phyloP scores from a whole-genome alignment of 2,329 filamentous ascomycete species.

The Hypoxylon sp. region DNA sequence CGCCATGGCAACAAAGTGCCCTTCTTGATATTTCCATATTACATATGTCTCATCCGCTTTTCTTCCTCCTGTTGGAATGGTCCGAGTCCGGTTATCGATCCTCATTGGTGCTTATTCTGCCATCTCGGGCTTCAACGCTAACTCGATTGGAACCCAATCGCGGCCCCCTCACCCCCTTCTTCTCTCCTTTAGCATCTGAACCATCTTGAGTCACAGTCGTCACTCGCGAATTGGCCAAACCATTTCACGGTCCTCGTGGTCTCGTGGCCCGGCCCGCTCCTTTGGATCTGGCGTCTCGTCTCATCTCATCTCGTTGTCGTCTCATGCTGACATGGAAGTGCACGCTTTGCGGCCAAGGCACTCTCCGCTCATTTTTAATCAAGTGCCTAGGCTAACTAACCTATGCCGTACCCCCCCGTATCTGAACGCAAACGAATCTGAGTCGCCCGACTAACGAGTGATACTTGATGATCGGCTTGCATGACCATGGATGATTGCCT shows the following conservation, averaged over 20 bases:
- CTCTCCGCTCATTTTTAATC: slow-evolving; percentile 9
- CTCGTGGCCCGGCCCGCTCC: slow-evolving; percentile 37
- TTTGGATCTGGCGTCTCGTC: slow-evolving; percentile 33
- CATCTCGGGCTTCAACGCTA: slow-evolving; percentile 37
- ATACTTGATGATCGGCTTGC: slow-evolving; percentile 8
- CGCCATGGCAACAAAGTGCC: slow-evolving; percentile 28
- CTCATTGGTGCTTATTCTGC: slow-evolving; percentile 31
- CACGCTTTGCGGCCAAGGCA: slow-evolving; percentile 7
- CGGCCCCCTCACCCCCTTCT: no score
- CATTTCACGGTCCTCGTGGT: slow-evolving; percentile 26
- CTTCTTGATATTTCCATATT: slow-evolving; percentile 18
- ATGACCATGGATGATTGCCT: slow-evolving; percentile 3
- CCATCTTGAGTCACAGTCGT: slow-evolving; percentile 27
- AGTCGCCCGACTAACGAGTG: slow-evolving; percentile 17
- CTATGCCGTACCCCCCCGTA: not conserved
- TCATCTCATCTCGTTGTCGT: slow-evolving; percentile 23
- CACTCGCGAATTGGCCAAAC: slow-evolving; percentile 28
- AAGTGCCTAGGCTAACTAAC: slow-evolving; percentile 7
- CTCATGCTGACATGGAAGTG: slow-evolving; percentile 3
- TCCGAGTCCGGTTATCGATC: slow-evolving; percentile 17
- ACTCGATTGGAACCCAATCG: slow-evolving; percentile 36
- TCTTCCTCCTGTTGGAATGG: slow-evolving; percentile 12
- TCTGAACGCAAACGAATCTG: not conserved
- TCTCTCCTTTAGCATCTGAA: slow-evolving; percentile 8
- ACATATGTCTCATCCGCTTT: slow-evolving; percentile 20